Base-by-base conservation (phyloP, 805 yeast species). In the Nakazawaea ishiwadae region DNA sequence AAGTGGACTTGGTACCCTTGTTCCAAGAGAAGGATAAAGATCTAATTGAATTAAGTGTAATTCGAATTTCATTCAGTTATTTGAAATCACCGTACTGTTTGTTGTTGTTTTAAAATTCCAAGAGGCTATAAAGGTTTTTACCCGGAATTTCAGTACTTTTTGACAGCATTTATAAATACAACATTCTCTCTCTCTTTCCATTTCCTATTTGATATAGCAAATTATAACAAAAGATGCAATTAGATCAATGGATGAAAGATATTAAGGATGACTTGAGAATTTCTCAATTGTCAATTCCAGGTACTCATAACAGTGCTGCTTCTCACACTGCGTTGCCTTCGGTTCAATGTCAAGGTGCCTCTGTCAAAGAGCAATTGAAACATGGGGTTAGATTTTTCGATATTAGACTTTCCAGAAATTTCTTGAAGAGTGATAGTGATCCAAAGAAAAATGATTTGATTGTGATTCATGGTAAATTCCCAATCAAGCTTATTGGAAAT, bases 241-340 rank as follows among this genome's bases (percentile, higher is more conserved):
- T 42, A 11, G 27, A 14, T 27, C 15, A 31, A 24, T 84, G 91
- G 93, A 59, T 79, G 65, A 55, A 60, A 26, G 67, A 69, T 9
- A 53, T 82, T 44, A 59, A 64, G 40, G 85, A 81, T 53, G 65
- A 77, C 56, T 63, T 71, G 16, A 53, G 53, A 31, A 46, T 84
- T 27, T 67, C 82, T 3, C 62, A 70, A 43, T 66, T 84, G 39
- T 66, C 90, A 0, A 66, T 84, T 39, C 89, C 91, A 8, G 93
- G 93, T n/a, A 84, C 91, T n/a, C 93, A 84, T 63, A 84, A 84
- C 56, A 71, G 86, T 31, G 87, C 84, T 11, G 91, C 91, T 5
- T 77, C 74, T 50, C 80, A 81, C 55, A 64, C 73, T 6, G 82
- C 90, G 2, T 62, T 82, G 35, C 91, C 91, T 21, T 77, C 87